Percentiles rank a stretch among this genome's conserved stretches.
phyloP scores from a whole-genome alignment of 1,284 basidiomycete species.

The Fomitopsis palustris region DNA sequence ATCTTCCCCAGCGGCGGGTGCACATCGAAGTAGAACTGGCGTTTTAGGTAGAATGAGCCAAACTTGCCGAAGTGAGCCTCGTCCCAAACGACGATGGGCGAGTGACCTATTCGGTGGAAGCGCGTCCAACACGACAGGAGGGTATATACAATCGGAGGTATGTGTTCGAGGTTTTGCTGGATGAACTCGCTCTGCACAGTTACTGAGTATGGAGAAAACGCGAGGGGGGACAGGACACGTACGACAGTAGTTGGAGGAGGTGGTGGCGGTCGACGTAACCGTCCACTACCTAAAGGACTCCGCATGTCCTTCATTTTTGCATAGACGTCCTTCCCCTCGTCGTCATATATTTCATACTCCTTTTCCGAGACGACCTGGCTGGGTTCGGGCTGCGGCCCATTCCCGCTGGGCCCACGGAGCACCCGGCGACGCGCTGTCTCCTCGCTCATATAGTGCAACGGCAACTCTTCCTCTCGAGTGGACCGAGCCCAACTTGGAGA shows the following conservation, averaged over 20 bases:
- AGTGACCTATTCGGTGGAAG: constrained; percentile 90
- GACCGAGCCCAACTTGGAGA: constrained; percentile 32
- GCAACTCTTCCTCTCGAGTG: constrained; percentile 52
- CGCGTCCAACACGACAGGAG: constrained; percentile 92
- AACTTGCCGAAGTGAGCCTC: constrained; percentile 99
- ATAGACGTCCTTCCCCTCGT: constrained; percentile 74
- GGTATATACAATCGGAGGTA: constrained; percentile 86
- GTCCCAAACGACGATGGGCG: constrained; percentile 93
- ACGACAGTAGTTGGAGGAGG: constrained; percentile 74
- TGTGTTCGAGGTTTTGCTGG: constrained; percentile 78
- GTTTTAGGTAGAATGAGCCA: constrained; percentile 93
- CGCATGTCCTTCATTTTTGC: constrained; percentile 52
- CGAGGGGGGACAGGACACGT: constrained; percentile 27
- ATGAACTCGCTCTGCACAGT: constrained; percentile 67
- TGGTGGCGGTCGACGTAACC: constrained; percentile 51
- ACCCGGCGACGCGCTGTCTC: constrained; percentile 64
- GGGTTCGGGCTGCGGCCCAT: constrained; percentile 31
- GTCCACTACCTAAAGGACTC: constrained; percentile 54
- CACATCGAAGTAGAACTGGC: constrained; percentile 96
- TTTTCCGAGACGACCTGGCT: constrained; percentile 32
- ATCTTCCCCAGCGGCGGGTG: constrained; percentile 99
- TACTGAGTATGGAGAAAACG: constrained; percentile 2
- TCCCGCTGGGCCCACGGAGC: constrained; percentile 39
- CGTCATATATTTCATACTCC: constrained; percentile 43
- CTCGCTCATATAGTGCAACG: constrained; percentile 69